phyloP scores from a whole-genome alignment of 1,284 basidiomycete genomes.

The Microbotryum silenes-acaulis region DNA sequence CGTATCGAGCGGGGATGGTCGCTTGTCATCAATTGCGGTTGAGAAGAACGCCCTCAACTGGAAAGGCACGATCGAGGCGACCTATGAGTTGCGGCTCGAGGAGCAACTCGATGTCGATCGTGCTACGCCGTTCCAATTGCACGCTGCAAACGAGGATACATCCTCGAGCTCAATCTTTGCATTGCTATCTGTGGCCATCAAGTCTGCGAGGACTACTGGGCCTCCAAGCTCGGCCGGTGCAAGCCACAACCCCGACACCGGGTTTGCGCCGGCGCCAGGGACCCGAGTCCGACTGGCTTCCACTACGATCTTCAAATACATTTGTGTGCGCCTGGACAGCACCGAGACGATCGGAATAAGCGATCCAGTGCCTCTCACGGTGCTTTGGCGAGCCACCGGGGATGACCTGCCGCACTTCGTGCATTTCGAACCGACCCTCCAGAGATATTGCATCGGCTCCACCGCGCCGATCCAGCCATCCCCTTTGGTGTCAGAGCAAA shows the following conservation, averaged over 20 bases:
- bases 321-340: slow-evolving; percentile 1
- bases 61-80: slow-evolving; percentile 40
- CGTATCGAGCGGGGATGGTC: slow-evolving; percentile 64
- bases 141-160: slow-evolving; percentile 25
- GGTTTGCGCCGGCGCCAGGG: background rate
- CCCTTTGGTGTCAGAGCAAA: too few relatives aligned
- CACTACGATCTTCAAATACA: slow-evolving; percentile 14
- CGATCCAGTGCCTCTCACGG: slow-evolving; percentile 41
- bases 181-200: slow-evolving; percentile 34
- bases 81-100: slow-evolving; percentile 45
- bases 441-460: slow-evolving; percentile 54
- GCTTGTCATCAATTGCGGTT: slow-evolving; percentile 45
- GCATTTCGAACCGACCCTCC: slow-evolving; percentile 47
- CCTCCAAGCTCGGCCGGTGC: background rate
- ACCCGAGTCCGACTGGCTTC: slow-evolving; percentile 10
- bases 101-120: slow-evolving; percentile 40
- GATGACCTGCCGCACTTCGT: slow-evolving; percentile 61
- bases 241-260: background rate
- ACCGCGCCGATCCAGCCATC: slow-evolving; percentile 47
- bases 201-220: slow-evolving; percentile 5
- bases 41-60: slow-evolving; percentile 12
- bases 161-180: slow-evolving; percentile 16
- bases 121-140: slow-evolving; percentile 50
- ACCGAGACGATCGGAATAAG: slow-evolving; percentile 40
- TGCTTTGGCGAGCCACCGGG: slow-evolving; percentile 58